Evolutionary conservation across 164 flowering plant species (phyloP), one percentile per base, ranked within the genome.

Genomic region (Vitis riparia): DNA sequence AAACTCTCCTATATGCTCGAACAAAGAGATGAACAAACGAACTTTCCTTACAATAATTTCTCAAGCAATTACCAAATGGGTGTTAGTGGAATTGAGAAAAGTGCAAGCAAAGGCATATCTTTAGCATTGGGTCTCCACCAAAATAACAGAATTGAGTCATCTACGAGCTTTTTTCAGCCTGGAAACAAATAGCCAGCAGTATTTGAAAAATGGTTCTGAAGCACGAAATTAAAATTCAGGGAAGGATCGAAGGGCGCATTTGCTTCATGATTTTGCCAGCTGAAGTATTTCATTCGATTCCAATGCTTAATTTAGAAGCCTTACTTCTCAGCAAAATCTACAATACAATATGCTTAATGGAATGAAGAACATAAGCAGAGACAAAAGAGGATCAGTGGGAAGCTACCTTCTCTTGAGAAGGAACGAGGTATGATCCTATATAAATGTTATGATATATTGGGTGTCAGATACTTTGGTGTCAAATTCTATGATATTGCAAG

Each of bases 41-140:
- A 51, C 23, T 4, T 14, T 2, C 50, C 19, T 59, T 11, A 15
- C 48, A 51, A 15, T 17, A n/a, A 50, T 50, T 58, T 71, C 50
- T 49, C 68, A 48, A 52, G 57, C 12, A 52, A 16, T 51, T 17
- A 16, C 17, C 8, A 27, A 1, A 13, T 12, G 12, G 59, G 44
- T 32, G 53, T 11, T 11, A 11, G 44, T 12, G 67, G 70, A 61
- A 19, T 62, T 55, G 27, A 55, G n/a, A 19, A 58, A 1, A 64
- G 8, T 15, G 68, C 58, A 52, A 66, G 65, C 68, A 68, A 37
- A 1, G 67, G 59, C 53, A 19, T 77, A n/a, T 73, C 76, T 32
- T 63, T 77, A 8, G 76, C 73, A 13, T 50, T 77, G 15, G 73
- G 73, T 9, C 76, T 77, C 44, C 57, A 69, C 55, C 79, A 65